A percentile compares a stretch with the other conserved stretches of the same genome.
Conservation (phyloP, 2,329 filamentous ascomycete genomes). For the Proliferodiscus dingleyae region DNA sequence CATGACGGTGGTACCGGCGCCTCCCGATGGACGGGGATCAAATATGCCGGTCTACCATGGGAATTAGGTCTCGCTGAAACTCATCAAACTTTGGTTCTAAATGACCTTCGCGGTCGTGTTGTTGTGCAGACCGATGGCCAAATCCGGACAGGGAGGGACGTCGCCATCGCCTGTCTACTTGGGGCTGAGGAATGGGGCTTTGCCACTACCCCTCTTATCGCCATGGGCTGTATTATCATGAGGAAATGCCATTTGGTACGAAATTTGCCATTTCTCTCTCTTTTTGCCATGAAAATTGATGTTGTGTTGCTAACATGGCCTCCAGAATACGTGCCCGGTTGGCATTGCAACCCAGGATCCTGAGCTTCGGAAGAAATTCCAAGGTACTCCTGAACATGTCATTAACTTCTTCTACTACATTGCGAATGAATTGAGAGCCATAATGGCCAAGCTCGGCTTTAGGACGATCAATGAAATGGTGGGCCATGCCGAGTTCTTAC, state of each 20-base stretch:
- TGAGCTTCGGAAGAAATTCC: conserved; percentile 89
- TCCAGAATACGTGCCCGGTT: conserved; percentile 74
- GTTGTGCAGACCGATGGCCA: conserved; percentile 96
- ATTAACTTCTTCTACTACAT: conserved; percentile 97
- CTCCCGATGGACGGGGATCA: conserved; percentile 97
- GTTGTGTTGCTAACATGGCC: conserved; percentile 25
- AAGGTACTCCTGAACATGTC: conserved; percentile 88
- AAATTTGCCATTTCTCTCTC: background rate
- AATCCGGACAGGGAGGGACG: conserved; percentile 84
- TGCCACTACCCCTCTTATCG: conserved; percentile 88
- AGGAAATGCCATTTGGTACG: conserved; percentile 45
- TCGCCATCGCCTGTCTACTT: conserved; percentile 89
- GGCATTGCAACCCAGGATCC: conserved; percentile 95
- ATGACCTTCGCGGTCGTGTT: conserved; percentile 91
- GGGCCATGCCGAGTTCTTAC: conserved; percentile 80
- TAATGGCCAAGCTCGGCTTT: conserved; percentile 95
- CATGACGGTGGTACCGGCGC: conserved; percentile 97
- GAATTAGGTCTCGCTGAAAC: conserved; percentile 95
- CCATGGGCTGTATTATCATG: conserved; percentile 97
- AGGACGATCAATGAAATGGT: conserved; percentile 98
- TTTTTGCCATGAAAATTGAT: background rate
- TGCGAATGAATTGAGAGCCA: conserved; percentile 89
- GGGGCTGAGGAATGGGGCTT: conserved; percentile 99
- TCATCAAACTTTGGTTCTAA: conserved; percentile 91
- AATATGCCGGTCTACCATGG: conserved; percentile 95